Percentiles rank a stretch among this genome's conserved stretches.
Evolutionary conservation across 1,284 basidiomycete genomes (phyloP).

Genomic region (Ustilago esculenta): DNA sequence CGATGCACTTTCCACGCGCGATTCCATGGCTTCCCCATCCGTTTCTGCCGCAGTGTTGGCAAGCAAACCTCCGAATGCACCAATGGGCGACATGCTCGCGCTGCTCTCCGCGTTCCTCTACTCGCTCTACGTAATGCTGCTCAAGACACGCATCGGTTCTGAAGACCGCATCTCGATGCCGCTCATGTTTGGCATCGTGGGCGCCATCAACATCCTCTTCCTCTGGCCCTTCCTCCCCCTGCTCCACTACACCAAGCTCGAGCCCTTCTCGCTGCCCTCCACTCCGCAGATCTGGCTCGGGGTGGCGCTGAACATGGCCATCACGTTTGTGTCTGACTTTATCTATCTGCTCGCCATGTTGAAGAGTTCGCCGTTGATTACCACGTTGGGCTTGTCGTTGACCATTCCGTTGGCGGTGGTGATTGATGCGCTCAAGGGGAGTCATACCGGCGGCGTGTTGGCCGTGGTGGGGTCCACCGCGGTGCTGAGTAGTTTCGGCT

Average conservation of each 20-base stretch:
- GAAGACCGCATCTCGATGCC: conserved; percentile 62
- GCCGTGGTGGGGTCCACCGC: conserved; percentile 50
- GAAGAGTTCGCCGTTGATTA: conserved; percentile 87
- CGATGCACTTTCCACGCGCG: conserved; percentile 28
- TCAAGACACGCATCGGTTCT: conserved; percentile 75
- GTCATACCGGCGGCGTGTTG: conserved; percentile 50
- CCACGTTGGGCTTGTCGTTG: conserved; percentile 91
- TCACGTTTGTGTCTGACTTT: conserved; percentile 66
- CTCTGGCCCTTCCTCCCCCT: conserved; percentile 85
- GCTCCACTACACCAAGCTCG: conserved; percentile 80
- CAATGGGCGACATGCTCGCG: conserved; percentile 60
- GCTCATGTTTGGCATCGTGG: conserved; percentile 75
- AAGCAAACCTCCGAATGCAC: conserved; percentile 42
- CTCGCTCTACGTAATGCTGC: conserved; percentile 87
- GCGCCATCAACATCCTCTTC: conserved; percentile 83
- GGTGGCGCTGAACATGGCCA: conserved; percentile 81
- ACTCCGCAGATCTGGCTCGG: conserved; percentile 74
- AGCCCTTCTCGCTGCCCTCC: conserved; percentile 79
- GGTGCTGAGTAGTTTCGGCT: conserved; percentile 55
- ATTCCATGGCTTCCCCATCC: neutral
- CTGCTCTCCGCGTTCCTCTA: conserved; percentile 72
- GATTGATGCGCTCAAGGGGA: conserved; percentile 78
- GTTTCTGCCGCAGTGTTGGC: neutral
- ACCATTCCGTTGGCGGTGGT: conserved; percentile 89
- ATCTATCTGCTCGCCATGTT: conserved; percentile 78